Evolutionary conservation across 2,329 filamentous ascomycete genomes (phyloP).

Genomic region (Exophiala viscosa): DNA sequence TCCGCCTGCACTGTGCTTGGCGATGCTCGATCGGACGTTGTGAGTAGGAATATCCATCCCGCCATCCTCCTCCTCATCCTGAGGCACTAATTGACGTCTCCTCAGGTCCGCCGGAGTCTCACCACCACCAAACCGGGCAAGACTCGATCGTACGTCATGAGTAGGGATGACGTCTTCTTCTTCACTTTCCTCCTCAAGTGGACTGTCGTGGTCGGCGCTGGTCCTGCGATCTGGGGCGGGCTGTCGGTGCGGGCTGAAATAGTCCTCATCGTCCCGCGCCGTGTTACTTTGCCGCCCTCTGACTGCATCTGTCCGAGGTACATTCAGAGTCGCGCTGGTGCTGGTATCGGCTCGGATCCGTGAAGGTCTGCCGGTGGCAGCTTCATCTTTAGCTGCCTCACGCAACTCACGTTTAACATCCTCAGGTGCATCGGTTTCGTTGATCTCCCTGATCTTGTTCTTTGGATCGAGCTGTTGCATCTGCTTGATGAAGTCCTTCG

Average conservation of each 20-base stretch:
- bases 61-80: conserved; percentile 2
- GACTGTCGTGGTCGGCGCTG: conserved; percentile 4
- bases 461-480: conserved; percentile 60
- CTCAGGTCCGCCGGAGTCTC: conserved; percentile 36
- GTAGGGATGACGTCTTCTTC: conserved; percentile 27
- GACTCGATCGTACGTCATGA: conserved; percentile 37
- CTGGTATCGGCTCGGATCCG: conserved; percentile 16
- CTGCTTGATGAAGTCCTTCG: conserved; percentile 61
- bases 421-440: conserved; percentile 41
- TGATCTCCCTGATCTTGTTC: conserved; percentile 47
- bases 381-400: conserved; percentile 32
- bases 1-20: conserved; percentile 32
- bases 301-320: conserved; percentile 1
- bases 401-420: conserved; percentile 38
- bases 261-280: conserved; percentile 9
- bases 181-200: conserved; percentile 19
- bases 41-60: conserved; percentile 30
- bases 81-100: not conserved
- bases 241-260: conserved; percentile 16
- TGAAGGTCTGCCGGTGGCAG: conserved; percentile 22
- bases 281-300: not conserved
- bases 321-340: not conserved
- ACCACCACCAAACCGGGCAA: conserved; percentile 36
- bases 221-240: conserved; percentile 6
- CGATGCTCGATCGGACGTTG: conserved; percentile 38